Conservation (phyloP, 805 yeast species). For the Candida pseudoglaebosa region DNA sequence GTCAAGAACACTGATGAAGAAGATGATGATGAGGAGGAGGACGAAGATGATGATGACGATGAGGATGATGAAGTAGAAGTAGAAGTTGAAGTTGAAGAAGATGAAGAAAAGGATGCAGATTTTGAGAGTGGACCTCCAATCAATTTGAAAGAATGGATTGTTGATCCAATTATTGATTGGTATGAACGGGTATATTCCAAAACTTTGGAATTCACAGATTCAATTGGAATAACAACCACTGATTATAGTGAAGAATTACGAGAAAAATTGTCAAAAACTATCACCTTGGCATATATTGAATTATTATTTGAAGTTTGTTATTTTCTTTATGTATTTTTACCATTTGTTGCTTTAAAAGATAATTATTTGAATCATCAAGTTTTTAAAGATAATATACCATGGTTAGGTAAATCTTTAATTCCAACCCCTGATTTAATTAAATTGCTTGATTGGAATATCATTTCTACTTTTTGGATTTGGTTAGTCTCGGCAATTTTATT, state of each 20-base stretch:
- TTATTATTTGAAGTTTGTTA: slow-evolving; percentile 23
- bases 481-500: slow-evolving; percentile 30
- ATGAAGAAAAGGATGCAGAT: slow-evolving; percentile 33
- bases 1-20: slow-evolving; percentile 18
- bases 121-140: slow-evolving; percentile 38
- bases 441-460: slow-evolving; percentile 24
- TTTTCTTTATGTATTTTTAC: slow-evolving; percentile 31
- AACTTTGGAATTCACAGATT: slow-evolving; percentile 30
- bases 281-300: slow-evolving; percentile 33
- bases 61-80: slow-evolving; percentile 26
- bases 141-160: slow-evolving; percentile 31
- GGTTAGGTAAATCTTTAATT: slow-evolving; percentile 16
- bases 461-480: slow-evolving; percentile 40
- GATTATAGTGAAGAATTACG: slow-evolving; percentile 36
- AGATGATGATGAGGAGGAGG: slow-evolving; percentile 20
- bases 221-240: slow-evolving; percentile 30
- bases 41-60: slow-evolving; percentile 22
- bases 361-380: slow-evolving; percentile 34
- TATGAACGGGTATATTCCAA: slow-evolving; percentile 23
- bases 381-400: slow-evolving; percentile 28
- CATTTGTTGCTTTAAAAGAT: slow-evolving; percentile 32
- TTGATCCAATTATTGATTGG: slow-evolving; percentile 34
- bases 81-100: slow-evolving; percentile 24
- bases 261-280: slow-evolving; percentile 34
- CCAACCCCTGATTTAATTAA: slow-evolving; percentile 35